Percentiles rank a stretch among this genome's conserved stretches.
phyloP scores from a whole-genome alignment of 1,284 basidiomycete species.

The Naganishia liquefaciens region DNA sequence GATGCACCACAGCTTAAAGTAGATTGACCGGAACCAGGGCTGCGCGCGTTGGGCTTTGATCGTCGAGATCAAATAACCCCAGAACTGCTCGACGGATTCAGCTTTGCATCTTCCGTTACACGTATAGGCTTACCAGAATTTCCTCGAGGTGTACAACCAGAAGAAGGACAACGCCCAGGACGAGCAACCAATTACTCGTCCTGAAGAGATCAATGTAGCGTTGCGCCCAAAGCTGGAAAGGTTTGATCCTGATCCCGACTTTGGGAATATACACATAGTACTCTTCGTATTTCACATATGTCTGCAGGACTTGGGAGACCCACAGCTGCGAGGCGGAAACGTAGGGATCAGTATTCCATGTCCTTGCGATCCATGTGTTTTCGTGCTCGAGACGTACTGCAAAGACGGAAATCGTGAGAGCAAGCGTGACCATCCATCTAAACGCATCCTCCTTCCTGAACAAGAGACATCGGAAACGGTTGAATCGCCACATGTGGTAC shows the following conservation, averaged over 20 bases:
- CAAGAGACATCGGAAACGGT: conserved; percentile 39
- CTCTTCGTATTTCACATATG: conserved; percentile 31
- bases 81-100: conserved; percentile 33
- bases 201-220: conserved; percentile 35
- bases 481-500: conserved; percentile 46
- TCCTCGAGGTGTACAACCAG: conserved; percentile 44
- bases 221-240: conserved; percentile 35
- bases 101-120: not conserved
- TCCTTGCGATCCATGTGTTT: too few relatives aligned
- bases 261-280: conserved; percentile 31
- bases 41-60: conserved; percentile 37
- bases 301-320: conserved; percentile 27
- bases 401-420: conserved; percentile 1
- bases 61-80: conserved; percentile 42
- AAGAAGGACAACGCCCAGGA: conserved; percentile 37
- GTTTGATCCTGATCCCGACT: conserved; percentile 27
- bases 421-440: conserved; percentile 35
- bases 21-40: conserved; percentile 40
- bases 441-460: conserved; percentile 38
- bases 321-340: conserved; percentile 35
- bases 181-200: conserved; percentile 37
- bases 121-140: conserved; percentile 31
- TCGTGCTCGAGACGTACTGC: not conserved
- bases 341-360: not conserved
- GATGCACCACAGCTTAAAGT: conserved; percentile 42